Base-by-base conservation (phyloP, 2,329 filamentous ascomycete genomes). In the Fusarium transvaalense region DNA sequence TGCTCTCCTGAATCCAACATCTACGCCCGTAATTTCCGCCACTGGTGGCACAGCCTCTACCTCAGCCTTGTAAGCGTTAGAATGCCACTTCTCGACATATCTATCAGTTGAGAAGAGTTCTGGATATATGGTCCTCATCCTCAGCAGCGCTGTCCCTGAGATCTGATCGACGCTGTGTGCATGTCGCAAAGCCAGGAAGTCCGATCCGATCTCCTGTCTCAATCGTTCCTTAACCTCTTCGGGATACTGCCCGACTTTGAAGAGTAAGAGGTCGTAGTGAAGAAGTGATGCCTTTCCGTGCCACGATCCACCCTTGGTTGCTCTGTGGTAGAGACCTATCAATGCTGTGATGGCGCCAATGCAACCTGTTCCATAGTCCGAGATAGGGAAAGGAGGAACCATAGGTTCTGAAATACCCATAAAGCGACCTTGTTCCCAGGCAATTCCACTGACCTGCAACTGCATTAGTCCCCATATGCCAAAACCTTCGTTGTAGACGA, bases 291-390 rank as follows among this genome's bases (percentile, higher is more conserved):
- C 87, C 53, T 85, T 87, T 47, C 89, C 89, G 60, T 88, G 82
- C 82, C 89, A 92, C 1, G 88, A 91, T 2, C 90, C 90, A 19
- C 90, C 90, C 14, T 79, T 76, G 10, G 84, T 88, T 0, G 89
- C 86, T 32, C 91, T 84, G 70, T 85, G 84, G 71, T 88, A 88
- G 10, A 92, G 81, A 1, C 89, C 90, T 0, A 84, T 83, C 35
- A 93, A 76, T 0, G 89, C 89, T 5, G 89, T 88, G 68, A 91
- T 88, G 43, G 89, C 88, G 5, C 90, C 91, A 80, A 92, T 89
- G 73, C 89, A 91, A 31, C 90, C 91, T 1, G 90, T 92, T 38
- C 90, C 90, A 71, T 92, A 92, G 78, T 87, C 86, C 23, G 84
- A 87, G 68, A 88, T 88, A 31, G 86, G 87, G 60, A 89, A 88